Conservation (phyloP, 2,329 filamentous ascomycete genomes). For the Dactylellina drechsleri region DNA sequence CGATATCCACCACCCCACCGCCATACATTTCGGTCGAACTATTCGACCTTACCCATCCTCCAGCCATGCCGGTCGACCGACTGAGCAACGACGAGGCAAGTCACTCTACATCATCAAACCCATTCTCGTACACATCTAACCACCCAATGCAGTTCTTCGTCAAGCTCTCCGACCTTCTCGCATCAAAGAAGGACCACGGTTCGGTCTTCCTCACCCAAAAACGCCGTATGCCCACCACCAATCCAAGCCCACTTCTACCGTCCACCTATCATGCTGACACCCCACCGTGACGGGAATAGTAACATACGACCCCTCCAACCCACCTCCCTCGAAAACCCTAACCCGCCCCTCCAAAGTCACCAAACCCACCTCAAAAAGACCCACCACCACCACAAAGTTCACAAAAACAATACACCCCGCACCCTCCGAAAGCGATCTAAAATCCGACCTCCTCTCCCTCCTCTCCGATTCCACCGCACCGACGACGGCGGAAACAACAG, state of each 20-base stretch:
- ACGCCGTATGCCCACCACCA: slow-evolving; percentile 67
- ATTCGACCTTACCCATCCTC: neutral
- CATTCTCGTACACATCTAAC: neutral
- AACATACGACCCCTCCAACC: slow-evolving; percentile 49
- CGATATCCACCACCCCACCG: neutral
- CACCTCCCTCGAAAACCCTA: slow-evolving; percentile 42
- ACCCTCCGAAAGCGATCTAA: slow-evolving; percentile 65
- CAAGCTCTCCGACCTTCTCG: slow-evolving; percentile 74
- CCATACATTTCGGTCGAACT: neutral
- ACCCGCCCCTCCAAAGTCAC: slow-evolving; percentile 59
- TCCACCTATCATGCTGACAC: neutral
- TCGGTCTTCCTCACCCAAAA: slow-evolving; percentile 81
- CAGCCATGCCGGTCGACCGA: slow-evolving; percentile 65
- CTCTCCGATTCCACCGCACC: slow-evolving; percentile 21
- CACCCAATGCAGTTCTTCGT: slow-evolving; percentile 73
- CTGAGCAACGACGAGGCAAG: slow-evolving; percentile 72
- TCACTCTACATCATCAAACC: no score
- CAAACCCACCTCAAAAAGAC: slow-evolving; percentile 60
- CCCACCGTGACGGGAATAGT: slow-evolving; percentile 1
- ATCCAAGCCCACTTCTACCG: neutral
- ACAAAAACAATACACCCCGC: slow-evolving; percentile 59
- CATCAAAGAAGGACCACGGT: slow-evolving; percentile 74
- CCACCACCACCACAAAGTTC: slow-evolving; percentile 26
- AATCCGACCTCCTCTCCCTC: slow-evolving; percentile 69
- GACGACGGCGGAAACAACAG: neutral